These are phyloP conservation scores for Coprinopsis marcescibilis DNA, from an alignment of 768 basidiomycete genomes.

Conservation along the genomic window DNA sequence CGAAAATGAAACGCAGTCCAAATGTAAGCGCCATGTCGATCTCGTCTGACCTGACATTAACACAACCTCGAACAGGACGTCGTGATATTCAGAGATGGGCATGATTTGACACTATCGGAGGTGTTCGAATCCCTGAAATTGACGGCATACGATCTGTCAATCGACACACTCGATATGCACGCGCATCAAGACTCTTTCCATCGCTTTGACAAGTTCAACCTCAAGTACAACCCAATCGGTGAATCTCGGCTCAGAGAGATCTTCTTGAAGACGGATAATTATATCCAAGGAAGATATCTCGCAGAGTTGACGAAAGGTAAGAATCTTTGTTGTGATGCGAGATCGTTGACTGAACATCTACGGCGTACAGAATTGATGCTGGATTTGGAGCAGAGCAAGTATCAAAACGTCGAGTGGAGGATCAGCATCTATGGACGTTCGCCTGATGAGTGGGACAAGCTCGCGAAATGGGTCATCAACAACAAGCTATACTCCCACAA, in stretches of 20 bases:
- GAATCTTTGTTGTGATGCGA: constrained; percentile 7
- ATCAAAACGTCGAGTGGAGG: constrained; percentile 98
- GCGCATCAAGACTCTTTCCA: constrained; percentile 98
- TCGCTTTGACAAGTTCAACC: constrained; percentile 96
- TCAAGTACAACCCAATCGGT: constrained; percentile 96
- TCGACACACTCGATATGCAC: constrained; percentile 99
- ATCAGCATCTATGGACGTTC: constrained; percentile 91
- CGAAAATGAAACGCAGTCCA: constrained; percentile 90
- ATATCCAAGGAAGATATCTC: constrained; percentile 85
- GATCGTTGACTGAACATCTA: neutral
- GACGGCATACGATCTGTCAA: constrained; percentile 95
- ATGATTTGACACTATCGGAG: constrained; percentile 80
- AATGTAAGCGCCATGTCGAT: constrained; percentile 54
- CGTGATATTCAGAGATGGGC: constrained; percentile 92
- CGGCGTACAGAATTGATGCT: constrained; percentile 76
- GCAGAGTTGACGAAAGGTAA: constrained; percentile 90
- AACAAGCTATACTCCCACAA: constrained; percentile 95
- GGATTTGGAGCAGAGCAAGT: constrained; percentile 98
- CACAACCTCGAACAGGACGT: constrained; percentile 56
- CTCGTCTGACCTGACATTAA: constrained; percentile 1
- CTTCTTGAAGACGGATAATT: constrained; percentile 97
- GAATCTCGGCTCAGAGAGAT: constrained; percentile 94
- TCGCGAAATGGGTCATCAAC: constrained; percentile 94
- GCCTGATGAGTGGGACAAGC: constrained; percentile 90
- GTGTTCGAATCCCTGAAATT: constrained; percentile 96